Conservation (phyloP, 768 basidiomycete species). For the Royoungia palumana region DNA sequence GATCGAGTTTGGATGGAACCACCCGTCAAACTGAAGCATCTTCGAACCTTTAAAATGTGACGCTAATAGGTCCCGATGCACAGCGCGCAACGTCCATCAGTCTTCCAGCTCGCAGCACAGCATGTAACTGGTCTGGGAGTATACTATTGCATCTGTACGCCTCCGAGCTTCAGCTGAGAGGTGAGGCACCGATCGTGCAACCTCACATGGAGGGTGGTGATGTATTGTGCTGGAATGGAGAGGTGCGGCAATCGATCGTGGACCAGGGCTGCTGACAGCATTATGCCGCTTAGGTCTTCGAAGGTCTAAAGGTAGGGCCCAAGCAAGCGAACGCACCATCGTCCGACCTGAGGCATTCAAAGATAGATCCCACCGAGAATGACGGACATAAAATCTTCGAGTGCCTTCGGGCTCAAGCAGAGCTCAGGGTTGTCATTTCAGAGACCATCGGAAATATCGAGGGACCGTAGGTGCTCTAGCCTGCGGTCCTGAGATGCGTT, state of each 20-base stretch:
- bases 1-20: no score
- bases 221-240: slow-evolving; percentile 84
- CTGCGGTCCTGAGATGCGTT: neutral
- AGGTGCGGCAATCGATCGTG: slow-evolving; percentile 43
- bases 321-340: neutral
- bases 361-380: slow-evolving; percentile 64
- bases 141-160: slow-evolving; percentile 50
- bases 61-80: slow-evolving; percentile 60
- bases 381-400: slow-evolving; percentile 60
- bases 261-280: neutral
- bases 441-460: slow-evolving; percentile 60
- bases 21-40: neutral
- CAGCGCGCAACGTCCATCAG: slow-evolving; percentile 35
- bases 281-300: slow-evolving; percentile 52
- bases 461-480: slow-evolving; percentile 64
- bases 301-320: slow-evolving; percentile 64
- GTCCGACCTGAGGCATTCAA: slow-evolving; percentile 11
- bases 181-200: slow-evolving; percentile 53
- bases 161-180: slow-evolving; percentile 75
- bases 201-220: slow-evolving; percentile 60
- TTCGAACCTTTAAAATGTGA: slow-evolving; percentile 1
- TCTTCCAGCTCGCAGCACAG: slow-evolving; percentile 10
- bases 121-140: slow-evolving; percentile 20
- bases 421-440: slow-evolving; percentile 43
- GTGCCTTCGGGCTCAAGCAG: slow-evolving; percentile 21